Evolutionary conservation across 2,329 filamentous ascomycete genomes (phyloP).

Genomic region (Zarea fungicola): DNA sequence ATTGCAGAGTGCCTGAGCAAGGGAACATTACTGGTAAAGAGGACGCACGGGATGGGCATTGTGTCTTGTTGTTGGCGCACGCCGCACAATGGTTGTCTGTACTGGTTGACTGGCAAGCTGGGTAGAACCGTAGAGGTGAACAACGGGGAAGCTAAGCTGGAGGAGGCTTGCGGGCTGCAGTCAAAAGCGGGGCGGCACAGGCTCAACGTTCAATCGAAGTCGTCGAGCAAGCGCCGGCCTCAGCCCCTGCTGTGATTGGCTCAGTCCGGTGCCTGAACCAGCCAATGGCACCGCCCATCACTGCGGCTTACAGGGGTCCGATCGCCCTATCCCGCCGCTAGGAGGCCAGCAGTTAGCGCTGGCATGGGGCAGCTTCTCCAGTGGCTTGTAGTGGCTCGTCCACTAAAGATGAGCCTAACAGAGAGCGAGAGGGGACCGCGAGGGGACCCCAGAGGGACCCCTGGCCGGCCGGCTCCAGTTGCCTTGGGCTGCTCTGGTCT

Average conservation of each 20-base stretch:
- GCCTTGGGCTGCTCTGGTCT: too few relatives aligned
- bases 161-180: conserved; percentile 9
- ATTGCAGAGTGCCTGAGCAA: too few relatives aligned
- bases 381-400: background rate
- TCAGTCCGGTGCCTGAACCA: background rate
- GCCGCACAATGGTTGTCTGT: too few relatives aligned
- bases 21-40: too few relatives aligned
- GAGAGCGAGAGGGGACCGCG: too few relatives aligned
- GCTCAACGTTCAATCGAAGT: conserved; percentile 13
- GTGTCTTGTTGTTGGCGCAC: conserved; percentile 4
- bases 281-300: conserved; percentile 12
- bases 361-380: conserved; percentile 1
- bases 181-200: conserved; percentile 1
- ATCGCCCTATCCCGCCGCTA: conserved; percentile 14
- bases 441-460: too few relatives aligned
- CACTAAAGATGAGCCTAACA: background rate
- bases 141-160: conserved; percentile 3
- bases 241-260: conserved; percentile 7
- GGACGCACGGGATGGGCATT: background rate
- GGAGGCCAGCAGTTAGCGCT: background rate
- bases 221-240: conserved; percentile 16
- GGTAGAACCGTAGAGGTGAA: too few relatives aligned
- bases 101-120: too few relatives aligned
- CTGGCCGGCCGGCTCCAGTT: too few relatives aligned
- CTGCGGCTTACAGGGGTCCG: conserved; percentile 9